A percentile compares a stretch with the other conserved stretches of the same genome.
phyloP scores from a whole-genome alignment of 805 yeast species.

The Wickerhamiella hasegawae region DNA sequence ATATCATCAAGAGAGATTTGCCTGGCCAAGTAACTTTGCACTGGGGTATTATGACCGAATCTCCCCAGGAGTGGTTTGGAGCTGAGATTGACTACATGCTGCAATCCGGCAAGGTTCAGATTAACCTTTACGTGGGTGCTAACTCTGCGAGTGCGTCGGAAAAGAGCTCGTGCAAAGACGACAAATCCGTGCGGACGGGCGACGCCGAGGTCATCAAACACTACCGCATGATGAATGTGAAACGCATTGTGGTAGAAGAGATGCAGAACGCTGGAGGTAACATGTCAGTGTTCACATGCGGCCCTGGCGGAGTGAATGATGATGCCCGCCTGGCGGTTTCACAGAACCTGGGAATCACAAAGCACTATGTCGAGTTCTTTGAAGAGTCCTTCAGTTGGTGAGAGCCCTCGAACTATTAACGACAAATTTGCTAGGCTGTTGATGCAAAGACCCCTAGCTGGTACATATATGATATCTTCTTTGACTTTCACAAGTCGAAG shows the following conservation, averaged over 20 bases:
- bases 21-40: conserved; percentile 26
- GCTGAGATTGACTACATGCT: conserved; percentile 26
- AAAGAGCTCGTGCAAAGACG: neutral
- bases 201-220: neutral
- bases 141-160: neutral
- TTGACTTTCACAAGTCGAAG: conserved; percentile 30
- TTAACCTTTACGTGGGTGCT: conserved; percentile 5
- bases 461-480: no score
- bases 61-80: conserved; percentile 33
- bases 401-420: no score
- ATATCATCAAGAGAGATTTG: conserved; percentile 12
- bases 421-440: no score
- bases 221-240: conserved; percentile 25
- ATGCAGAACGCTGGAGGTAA: conserved; percentile 27
- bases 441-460: no score
- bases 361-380: conserved; percentile 42
- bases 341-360: conserved; percentile 24
- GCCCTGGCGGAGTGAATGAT: conserved; percentile 45
- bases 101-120: conserved; percentile 5
- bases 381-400: conserved; percentile 62
- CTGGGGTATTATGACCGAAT: conserved; percentile 47
- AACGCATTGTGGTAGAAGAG: conserved; percentile 24
- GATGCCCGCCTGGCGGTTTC: conserved; percentile 34
- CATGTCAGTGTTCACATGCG: conserved; percentile 44
- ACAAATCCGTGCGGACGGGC: no score